Percentiles rank a stretch among this genome's conserved stretches.
Conservation (phyloP, 2,329 filamentous ascomycete species). For the Arthrobotrys pseudoclavata region DNA sequence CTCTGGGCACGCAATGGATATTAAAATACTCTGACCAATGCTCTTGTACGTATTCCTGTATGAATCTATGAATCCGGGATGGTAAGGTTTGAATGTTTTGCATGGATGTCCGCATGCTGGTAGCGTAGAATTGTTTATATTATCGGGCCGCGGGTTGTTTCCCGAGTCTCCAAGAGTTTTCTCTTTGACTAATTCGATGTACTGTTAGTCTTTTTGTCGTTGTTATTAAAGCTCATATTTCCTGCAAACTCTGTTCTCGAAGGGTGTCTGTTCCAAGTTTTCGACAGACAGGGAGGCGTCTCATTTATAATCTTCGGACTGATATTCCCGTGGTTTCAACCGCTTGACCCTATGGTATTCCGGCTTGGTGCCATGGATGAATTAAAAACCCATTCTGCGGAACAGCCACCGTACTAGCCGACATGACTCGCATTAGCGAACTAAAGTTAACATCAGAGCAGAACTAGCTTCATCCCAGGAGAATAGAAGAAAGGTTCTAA, state of each 20-base stretch:
- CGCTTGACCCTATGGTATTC: constrained; percentile 1
- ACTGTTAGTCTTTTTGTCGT: too few species aligned
- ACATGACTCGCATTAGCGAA: constrained; percentile 16
- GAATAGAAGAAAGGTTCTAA: not conserved
- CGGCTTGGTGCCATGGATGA: constrained; percentile 15
- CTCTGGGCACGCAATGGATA: too few species aligned
- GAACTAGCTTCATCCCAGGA: not conserved
- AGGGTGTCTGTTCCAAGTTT: too few species aligned
- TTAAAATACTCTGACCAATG: too few species aligned
- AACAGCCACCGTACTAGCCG: not conserved
- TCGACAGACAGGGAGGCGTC: not conserved
- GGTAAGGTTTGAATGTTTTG: too few species aligned
- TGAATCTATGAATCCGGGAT: too few species aligned
- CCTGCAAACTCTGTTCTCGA: not conserved
- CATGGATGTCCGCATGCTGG: too few species aligned
- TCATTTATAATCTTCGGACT: constrained; percentile 7
- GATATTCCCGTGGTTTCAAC: not conserved
- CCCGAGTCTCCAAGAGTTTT: not conserved
- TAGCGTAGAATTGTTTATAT: too few species aligned
- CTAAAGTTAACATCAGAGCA: not conserved
- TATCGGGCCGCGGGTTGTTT: not conserved
- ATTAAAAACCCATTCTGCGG: not conserved
- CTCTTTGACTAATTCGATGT: too few species aligned
- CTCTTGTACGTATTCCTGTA: too few species aligned
- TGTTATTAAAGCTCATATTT: too few species aligned